Conservation (phyloP, 176 grass and related monocot species). For the Cymbopogon citratus region DNA sequence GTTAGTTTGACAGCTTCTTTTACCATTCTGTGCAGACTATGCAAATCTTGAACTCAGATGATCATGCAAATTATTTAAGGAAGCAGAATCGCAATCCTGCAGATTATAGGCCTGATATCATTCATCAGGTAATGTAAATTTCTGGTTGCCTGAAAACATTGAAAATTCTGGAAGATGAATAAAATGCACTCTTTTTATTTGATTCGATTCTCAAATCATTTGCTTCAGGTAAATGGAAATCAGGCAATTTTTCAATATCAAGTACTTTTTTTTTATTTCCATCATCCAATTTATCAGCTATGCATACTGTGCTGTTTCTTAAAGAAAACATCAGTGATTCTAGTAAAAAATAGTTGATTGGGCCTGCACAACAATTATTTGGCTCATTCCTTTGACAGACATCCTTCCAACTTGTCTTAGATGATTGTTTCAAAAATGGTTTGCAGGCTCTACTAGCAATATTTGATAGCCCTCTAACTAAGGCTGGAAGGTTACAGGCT, state of each 20-base stretch:
- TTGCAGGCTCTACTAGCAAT: constrained; percentile 83
- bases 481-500: constrained; percentile 89
- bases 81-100: constrained; percentile 83
- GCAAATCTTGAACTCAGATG: constrained; percentile 95
- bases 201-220: not conserved
- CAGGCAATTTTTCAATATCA: not conserved
- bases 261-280: not conserved
- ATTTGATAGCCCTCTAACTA: constrained; percentile 93
- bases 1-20: constrained; percentile 16
- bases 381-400: not conserved
- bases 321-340: not conserved
- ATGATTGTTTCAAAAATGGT: constrained; percentile 4
- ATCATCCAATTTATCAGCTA: not conserved
- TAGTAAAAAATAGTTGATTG: not conserved
- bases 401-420: not conserved
- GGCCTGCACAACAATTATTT: not conserved
- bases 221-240: not conserved
- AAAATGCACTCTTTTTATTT: not conserved
- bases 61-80: constrained; percentile 84
- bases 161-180: not conserved
- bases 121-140: constrained; percentile 71
- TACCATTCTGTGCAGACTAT: constrained; percentile 46
- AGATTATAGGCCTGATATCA: constrained; percentile 96
- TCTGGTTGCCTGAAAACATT: not conserved
- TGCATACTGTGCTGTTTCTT: not conserved